Evolutionary conservation across 768 basidiomycete genomes (phyloP).

Genomic region (Rubroboletus satanas): DNA sequence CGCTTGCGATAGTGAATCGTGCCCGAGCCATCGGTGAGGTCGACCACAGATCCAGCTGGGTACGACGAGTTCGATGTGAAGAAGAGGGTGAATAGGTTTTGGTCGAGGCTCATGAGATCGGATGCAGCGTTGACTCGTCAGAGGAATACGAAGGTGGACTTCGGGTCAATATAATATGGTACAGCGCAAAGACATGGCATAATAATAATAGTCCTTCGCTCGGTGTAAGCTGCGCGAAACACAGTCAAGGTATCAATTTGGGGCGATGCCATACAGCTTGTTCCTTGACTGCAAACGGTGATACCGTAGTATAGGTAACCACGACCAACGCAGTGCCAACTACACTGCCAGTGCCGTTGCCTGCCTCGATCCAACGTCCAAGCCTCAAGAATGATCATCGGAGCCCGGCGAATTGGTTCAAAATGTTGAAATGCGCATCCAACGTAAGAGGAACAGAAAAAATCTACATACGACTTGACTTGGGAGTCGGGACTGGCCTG

Average conservation of each 20-base stretch:
- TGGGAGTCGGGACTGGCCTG: neutral
- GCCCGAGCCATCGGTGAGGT: conserved; percentile 65
- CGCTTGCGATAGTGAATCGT: conserved; percentile 70
- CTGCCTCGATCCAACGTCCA: neutral
- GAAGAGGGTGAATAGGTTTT: conserved; percentile 80
- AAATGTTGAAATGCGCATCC: neutral
- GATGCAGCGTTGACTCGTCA: neutral
- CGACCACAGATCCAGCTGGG: conserved; percentile 48
- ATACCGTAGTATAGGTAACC: no score
- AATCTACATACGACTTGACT: neutral
- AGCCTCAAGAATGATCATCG: neutral
- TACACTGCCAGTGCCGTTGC: no score
- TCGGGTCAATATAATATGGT: neutral
- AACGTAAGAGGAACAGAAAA: neutral
- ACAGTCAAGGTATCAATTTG: neutral
- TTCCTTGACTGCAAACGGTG: no score
- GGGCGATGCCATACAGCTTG: neutral
- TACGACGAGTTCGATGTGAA: conserved; percentile 58
- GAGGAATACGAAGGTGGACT: neutral
- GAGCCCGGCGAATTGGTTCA: neutral
- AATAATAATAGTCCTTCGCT: neutral
- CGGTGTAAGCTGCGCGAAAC: neutral
- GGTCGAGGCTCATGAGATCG: conserved; percentile 68
- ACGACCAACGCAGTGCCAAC: no score
- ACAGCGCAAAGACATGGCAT: neutral